A percentile compares a stretch with the other conserved stretches of the same genome.
phyloP scores from a whole-genome alignment of 2,329 filamentous ascomycete genomes.

The Elsinoe arachidis region DNA sequence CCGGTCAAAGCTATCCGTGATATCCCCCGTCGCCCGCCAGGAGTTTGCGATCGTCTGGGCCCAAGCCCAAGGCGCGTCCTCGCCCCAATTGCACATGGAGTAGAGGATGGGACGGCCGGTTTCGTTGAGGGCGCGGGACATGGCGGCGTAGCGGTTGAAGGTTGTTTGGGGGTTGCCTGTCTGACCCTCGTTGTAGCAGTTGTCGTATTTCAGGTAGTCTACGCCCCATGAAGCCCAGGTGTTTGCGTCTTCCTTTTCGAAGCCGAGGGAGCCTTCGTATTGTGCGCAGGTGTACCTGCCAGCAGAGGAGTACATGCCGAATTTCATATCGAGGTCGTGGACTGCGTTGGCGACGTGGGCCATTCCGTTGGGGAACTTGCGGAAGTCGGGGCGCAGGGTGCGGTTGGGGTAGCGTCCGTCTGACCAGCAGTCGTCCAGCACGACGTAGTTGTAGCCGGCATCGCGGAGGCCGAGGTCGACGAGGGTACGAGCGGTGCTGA shows the following conservation, averaged over 20 bases:
- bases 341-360: conserved; percentile 38
- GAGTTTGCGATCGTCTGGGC: conserved; percentile 40
- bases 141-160: conserved; percentile 40
- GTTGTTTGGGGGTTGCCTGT: conserved; percentile 39
- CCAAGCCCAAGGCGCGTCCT: conserved; percentile 37
- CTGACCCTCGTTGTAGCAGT: conserved; percentile 48
- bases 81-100: conserved; percentile 25
- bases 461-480: conserved; percentile 40
- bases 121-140: conserved; percentile 40
- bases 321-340: conserved; percentile 41
- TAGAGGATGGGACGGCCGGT: conserved; percentile 40
- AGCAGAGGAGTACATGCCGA: conserved; percentile 47
- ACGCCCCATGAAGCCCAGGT: conserved; percentile 46
- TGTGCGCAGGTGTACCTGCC: conserved; percentile 35
- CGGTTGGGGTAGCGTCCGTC: conserved; percentile 37
- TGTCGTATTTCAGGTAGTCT: conserved; percentile 45
- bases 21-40: conserved; percentile 40
- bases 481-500: conserved; percentile 39
- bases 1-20: conserved; percentile 39
- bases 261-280: conserved; percentile 33
- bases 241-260: conserved; percentile 45
- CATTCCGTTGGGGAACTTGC: conserved; percentile 41
- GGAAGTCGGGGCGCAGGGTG: conserved; percentile 33
- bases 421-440: conserved; percentile 48
- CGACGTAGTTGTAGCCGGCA: conserved; percentile 43